Evolutionary conservation across 805 yeast genomes (phyloP), one percentile per base, ranked within the genome.

Genomic region (Pichia sporocuriosa): DNA sequence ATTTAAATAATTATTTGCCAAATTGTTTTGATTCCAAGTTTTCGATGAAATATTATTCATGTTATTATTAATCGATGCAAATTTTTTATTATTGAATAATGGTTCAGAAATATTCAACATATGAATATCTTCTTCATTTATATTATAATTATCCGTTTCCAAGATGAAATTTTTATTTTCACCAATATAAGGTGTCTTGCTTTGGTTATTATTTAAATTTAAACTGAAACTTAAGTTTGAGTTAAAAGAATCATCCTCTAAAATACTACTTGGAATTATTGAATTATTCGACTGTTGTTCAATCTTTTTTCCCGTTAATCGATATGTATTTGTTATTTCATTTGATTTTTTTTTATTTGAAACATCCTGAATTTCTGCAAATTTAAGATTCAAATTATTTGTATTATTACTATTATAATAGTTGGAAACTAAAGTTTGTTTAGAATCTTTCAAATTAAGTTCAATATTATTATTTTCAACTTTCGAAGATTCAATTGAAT

Each of bases 341-440:
- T 21, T 35, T 8, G 39, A 19, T 13, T 28, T 33, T 12, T 21
- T 13, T 19, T 15, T 29, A 36, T 26, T 27, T 20, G 39, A 27
- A 3, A 37, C 8, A 7, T 30, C 30, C 10, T 22, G 6, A 17
- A 30, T 6, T 30, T 37, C 35, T 13, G 40, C 40, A n/a, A 23
- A 29, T 9, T 22, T 12, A 6, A 37, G 4, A 27, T 37, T 15
- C 16, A 28, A 23, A 15, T 32, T 15, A 22, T 13, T 3, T 30
- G 16, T 29, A 26, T 5, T 7, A 12, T 4, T 35, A 11, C 5
- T 35, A 5, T n/a, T n/a, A n/a, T n/a, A n/a, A n/a, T n/a, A n/a
- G n/a, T n/a, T n/a, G n/a, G 44, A 39, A n/a, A 40, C 44, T 13
- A 44, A 5, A 8, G 44, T 40, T 27, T 40, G 44, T 16, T 21